Base-by-base conservation (phyloP, 305 asterid species). In the Salvia sclarea region DNA sequence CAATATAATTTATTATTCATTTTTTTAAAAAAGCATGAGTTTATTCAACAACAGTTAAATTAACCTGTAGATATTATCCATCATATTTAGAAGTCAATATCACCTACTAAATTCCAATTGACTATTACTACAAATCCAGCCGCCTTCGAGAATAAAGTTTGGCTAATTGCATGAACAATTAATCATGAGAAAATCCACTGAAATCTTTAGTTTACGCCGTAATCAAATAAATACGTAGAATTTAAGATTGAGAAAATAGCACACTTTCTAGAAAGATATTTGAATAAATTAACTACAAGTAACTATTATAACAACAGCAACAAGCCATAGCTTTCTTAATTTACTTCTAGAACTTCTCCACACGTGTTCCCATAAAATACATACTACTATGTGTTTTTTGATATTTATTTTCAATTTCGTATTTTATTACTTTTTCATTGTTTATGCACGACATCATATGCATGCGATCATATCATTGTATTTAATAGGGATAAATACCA, bases 121-220 rank as follows among this genome's bases (percentile, higher is more conserved):
- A 12, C 38, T 14, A 25, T 16, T 1, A 1, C 37, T 1, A 1
- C 37, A 37, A 37, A 60, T 18, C 37, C 16, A 66, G 71, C 62
- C 62, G 71, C 62, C 71, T 66, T 38, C 49, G 14, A 52, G 53
- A 52, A 49, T 52, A 8, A 66, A 52, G 25, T 66, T 17, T 22
- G 71, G 62, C 52, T 12, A 66, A 37, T 66, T 33, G 52, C 35
- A 66, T 21, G 31, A 21, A 21, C 6, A 50, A 13, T 4, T 50
- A 52, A 22, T 52, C 21, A 21, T 22, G 41, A 20, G 63, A 38
- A 52, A 66, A 52, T 35, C 40, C 52, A 22, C 18, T 14, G 1
- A 33, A 30, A 48, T 21, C 13, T n/a, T 10, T 24, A 2, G 18
- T 17, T 45, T 10, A 9, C n/a, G 70, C 35, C 59, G 35, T 17